A percentile compares a stretch with the other conserved stretches of the same genome.
These are phyloP conservation scores for Coleophoma cylindrospora DNA, from an alignment of 2,329 filamentous ascomycete species.

Conservation along the genomic window DNA sequence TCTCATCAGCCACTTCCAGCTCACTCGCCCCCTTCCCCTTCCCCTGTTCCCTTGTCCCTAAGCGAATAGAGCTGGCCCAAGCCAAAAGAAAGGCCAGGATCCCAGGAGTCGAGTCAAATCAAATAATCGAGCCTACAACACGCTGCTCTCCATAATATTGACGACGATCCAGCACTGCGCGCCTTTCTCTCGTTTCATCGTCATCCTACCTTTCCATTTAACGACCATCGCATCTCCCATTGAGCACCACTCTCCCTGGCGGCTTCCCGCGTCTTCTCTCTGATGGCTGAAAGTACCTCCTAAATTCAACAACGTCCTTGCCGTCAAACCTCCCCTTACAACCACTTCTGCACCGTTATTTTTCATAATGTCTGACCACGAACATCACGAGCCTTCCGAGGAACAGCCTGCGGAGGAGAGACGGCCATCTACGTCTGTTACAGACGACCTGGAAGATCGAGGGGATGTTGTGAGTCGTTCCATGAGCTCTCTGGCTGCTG, in stretches of 20 bases:
- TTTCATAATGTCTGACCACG: conserved; percentile 3
- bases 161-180: neutral
- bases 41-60: too few relatives aligned
- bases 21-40: too few relatives aligned
- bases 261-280: conserved; percentile 4
- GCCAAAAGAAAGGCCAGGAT: too few relatives aligned
- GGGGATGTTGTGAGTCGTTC: too few relatives aligned
- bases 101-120: too few relatives aligned
- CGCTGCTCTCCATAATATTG: neutral
- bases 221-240: neutral
- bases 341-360: neutral
- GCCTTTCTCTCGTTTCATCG: neutral
- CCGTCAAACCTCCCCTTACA: neutral
- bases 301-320: neutral
- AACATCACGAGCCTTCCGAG: conserved; percentile 9
- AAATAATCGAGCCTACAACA: neutral
- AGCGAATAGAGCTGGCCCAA: too few relatives aligned
- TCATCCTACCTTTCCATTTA: neutral
- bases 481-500: neutral
- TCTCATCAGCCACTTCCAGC: too few relatives aligned
- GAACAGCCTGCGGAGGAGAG: conserved; percentile 4
- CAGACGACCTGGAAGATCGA: neutral
- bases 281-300: conserved; percentile 11
- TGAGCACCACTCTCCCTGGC: neutral
- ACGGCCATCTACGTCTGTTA: conserved; percentile 6